Evolutionary conservation across 768 basidiomycete species (phyloP).

Genomic region (Russula brevipes): DNA sequence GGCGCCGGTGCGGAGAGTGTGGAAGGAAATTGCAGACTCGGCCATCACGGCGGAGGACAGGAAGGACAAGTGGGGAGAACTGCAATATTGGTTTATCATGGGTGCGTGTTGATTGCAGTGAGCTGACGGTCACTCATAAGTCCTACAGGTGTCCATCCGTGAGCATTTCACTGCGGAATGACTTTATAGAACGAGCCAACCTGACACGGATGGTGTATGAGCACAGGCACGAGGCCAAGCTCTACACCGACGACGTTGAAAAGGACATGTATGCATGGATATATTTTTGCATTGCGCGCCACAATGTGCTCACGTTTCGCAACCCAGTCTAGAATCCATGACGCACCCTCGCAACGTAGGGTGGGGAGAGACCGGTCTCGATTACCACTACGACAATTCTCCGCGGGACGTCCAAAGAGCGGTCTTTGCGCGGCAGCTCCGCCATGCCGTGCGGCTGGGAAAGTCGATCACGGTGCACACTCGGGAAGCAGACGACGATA

Average conservation of each 20-base stretch:
- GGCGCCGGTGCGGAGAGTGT: constrained; percentile 56
- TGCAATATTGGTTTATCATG: constrained; percentile 81
- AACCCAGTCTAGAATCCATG: constrained; percentile 63
- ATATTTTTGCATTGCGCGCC: not conserved
- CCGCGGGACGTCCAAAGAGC: constrained; percentile 62
- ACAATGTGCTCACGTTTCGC: not conserved
- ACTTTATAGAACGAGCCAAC: not conserved
- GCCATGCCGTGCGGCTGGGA: constrained; percentile 56
- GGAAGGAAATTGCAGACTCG: constrained; percentile 72
- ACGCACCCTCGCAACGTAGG: constrained; percentile 77
- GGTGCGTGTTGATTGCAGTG: constrained; percentile 38
- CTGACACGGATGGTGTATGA: not conserved
- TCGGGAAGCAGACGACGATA: constrained; percentile 79
- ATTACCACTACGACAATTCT: constrained; percentile 79
- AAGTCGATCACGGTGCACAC: constrained; percentile 87
- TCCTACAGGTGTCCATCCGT: constrained; percentile 65
- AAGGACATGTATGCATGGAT: constrained; percentile 49
- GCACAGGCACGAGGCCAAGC: constrained; percentile 62
- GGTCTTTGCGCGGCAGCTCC: constrained; percentile 65
- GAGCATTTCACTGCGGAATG: constrained; percentile 29
- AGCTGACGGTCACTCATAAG: not conserved
- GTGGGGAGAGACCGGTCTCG: constrained; percentile 85
- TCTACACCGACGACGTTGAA: constrained; percentile 65
- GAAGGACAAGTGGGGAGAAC: constrained; percentile 52
- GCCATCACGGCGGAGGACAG: constrained; percentile 50